Conservation (phyloP, 2,329 filamentous ascomycete genomes). For the Fusarium oxysporum region DNA sequence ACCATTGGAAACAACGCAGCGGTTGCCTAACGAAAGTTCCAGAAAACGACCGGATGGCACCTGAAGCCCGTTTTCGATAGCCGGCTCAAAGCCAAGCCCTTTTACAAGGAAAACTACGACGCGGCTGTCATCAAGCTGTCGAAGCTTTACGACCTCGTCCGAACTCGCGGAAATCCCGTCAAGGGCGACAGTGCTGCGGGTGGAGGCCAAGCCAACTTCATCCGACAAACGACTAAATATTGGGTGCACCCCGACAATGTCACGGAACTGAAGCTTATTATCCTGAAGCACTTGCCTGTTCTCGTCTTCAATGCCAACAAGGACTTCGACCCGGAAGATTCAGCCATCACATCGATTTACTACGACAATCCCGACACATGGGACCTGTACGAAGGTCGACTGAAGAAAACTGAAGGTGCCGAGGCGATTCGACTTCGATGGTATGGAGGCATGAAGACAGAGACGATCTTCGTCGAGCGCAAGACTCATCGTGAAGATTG, state of each 20-base stretch:
- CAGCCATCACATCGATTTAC: slow-evolving; percentile 98
- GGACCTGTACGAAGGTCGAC: slow-evolving; percentile 91
- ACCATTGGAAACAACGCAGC: background rate
- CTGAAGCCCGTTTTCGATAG: slow-evolving; percentile 96
- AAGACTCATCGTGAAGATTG: slow-evolving; percentile 99
- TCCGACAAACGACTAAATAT: slow-evolving; percentile 98
- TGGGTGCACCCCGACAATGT: slow-evolving; percentile 99
- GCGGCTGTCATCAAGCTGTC: slow-evolving; percentile 94
- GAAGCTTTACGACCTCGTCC: slow-evolving; percentile 92
- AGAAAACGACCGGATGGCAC: slow-evolving; percentile 96
- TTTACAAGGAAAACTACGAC: slow-evolving; percentile 99
- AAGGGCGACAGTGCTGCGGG: slow-evolving; percentile 93
- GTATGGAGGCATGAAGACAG: slow-evolving; percentile 96
- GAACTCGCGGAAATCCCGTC: slow-evolving; percentile 90
- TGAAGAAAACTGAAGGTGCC: slow-evolving; percentile 98
- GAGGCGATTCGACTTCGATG: slow-evolving; percentile 96
- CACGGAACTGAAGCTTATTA: slow-evolving; percentile 96
- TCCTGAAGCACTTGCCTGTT: slow-evolving; percentile 96
- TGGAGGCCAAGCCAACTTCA: slow-evolving; percentile 92
- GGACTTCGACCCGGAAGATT: slow-evolving; percentile 90
- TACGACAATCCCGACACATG: slow-evolving; percentile 95
- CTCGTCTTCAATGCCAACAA: slow-evolving; percentile 98
- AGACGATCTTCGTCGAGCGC: slow-evolving; percentile 95
- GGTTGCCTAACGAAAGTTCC: slow-evolving; percentile 38
- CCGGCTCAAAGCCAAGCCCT: slow-evolving; percentile 93